Conservation (phyloP, 306 rosid genomes). For the Clitoria ternatea region DNA sequence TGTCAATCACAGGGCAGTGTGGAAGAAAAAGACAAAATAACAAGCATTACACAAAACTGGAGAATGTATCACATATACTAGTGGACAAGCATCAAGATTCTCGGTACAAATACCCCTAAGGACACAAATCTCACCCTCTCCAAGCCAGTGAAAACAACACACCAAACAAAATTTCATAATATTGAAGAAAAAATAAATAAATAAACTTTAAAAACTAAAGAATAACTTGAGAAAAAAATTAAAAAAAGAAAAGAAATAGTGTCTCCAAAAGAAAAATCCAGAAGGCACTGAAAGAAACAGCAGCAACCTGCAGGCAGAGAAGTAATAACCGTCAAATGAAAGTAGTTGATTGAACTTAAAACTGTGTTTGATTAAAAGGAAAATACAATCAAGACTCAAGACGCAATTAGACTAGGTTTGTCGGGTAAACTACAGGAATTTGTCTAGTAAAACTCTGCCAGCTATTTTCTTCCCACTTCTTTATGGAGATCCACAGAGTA, state of each 20-base stretch:
- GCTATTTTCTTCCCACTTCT: not conserved
- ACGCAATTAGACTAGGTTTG: not conserved
- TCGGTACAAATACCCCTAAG: conserved; percentile 12
- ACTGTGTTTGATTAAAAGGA: not conserved
- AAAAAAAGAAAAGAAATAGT: not conserved
- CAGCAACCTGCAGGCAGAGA: conserved; percentile 41
- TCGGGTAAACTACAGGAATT: not conserved
- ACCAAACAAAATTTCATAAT: conserved; percentile 13
- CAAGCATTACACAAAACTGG: not conserved
- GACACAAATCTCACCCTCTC: conserved; percentile 16
- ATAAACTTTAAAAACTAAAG: conserved; percentile 14
- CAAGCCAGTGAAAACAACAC: conserved; percentile 25
- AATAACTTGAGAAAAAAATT: conserved; percentile 15
- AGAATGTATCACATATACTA: conserved; percentile 5
- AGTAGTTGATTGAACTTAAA: not conserved
- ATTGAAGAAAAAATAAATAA: conserved; percentile 1
- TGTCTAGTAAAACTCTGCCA: not conserved
- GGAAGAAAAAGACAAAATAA: not conserved
- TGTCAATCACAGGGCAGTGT: not conserved
- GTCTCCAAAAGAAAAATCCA: conserved; percentile 47
- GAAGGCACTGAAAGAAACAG: conserved; percentile 30
- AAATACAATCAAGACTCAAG: not conserved
- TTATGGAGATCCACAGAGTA: not conserved
- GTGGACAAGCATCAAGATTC: not conserved
- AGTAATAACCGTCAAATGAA: not conserved